phyloP scores from a whole-genome alignment of 352 stramenopile genomes.

The Globisporangium parvum region DNA sequence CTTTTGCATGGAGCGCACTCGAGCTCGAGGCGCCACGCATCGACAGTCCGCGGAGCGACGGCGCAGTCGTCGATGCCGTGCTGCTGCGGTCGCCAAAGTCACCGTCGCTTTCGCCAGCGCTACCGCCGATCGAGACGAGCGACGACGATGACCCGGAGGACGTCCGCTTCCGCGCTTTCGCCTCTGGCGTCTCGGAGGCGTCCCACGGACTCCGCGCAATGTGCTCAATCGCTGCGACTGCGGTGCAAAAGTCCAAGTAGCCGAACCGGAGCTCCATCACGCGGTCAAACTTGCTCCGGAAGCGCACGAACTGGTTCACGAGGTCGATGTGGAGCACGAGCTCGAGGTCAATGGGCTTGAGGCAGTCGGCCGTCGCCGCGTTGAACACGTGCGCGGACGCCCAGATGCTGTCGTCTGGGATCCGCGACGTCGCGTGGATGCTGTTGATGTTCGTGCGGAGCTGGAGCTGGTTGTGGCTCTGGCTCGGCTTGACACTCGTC shows the following conservation, averaged over 20 bases:
- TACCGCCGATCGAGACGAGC: constrained; percentile 30
- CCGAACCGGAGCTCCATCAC: constrained; percentile 79
- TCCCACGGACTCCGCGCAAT: constrained; percentile 34
- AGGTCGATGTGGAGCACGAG: constrained; percentile 68
- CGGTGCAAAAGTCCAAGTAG: constrained; percentile 77
- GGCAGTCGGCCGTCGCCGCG: constrained; percentile 53
- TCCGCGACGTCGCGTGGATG: constrained; percentile 65
- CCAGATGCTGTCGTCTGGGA: constrained; percentile 77
- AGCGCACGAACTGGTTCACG: constrained; percentile 45
- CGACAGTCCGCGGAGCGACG: constrained; percentile 17
- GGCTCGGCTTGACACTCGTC: constrained; percentile 2
- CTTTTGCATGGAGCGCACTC: constrained; percentile 12
- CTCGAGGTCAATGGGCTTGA: constrained; percentile 74
- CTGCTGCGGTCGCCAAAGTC: constrained; percentile 22
- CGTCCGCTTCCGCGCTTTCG: constrained; percentile 22
- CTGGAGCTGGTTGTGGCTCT: constrained; percentile 48
- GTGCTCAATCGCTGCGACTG: constrained; percentile 52
- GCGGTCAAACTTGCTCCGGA: constrained; percentile 67
- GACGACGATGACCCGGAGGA: constrained; percentile 53
- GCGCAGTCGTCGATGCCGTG: constrained; percentile 18
- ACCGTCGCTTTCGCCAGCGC: constrained; percentile 22
- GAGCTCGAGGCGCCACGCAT: constrained; percentile 8
- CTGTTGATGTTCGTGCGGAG: constrained; percentile 55
- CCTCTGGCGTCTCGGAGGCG: not conserved
- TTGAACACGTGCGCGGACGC: constrained; percentile 21